phyloP scores from a whole-genome alignment of 148 eudicot species.

The Chenopodium quinoa region DNA sequence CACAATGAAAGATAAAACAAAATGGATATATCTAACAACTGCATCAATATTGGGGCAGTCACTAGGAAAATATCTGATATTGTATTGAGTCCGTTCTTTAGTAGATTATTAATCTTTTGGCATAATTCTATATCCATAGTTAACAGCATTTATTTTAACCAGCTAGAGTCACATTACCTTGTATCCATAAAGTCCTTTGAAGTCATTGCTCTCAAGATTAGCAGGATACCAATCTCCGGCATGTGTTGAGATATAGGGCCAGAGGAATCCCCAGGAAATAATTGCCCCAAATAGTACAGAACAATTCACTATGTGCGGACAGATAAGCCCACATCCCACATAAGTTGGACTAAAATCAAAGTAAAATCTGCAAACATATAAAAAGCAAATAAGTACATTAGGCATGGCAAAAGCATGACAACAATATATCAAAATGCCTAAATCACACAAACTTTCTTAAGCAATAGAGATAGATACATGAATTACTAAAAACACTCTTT shows the following conservation, averaged over 20 bases:
- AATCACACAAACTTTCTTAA: background rate
- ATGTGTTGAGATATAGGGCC: slow-evolving; percentile 81
- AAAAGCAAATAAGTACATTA: background rate
- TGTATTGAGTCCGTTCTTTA: background rate
- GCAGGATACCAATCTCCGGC: slow-evolving; percentile 98
- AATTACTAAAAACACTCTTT: background rate
- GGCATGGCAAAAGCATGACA: slow-evolving; percentile 2
- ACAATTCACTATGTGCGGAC: slow-evolving; percentile 95
- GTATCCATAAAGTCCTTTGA: slow-evolving; percentile 84
- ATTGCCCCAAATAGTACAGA: slow-evolving; percentile 91
- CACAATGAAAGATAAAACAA: background rate
- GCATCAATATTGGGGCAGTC: background rate
- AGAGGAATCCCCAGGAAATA: slow-evolving; percentile 92
- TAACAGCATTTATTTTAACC: background rate
- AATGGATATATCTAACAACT: background rate
- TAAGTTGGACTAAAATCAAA: slow-evolving; percentile 97
- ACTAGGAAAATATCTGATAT: background rate
- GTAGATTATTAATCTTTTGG: background rate
- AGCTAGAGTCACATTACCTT: slow-evolving; percentile 42
- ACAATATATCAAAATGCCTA: background rate
- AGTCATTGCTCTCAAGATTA: slow-evolving; percentile 63
- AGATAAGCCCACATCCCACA: slow-evolving; percentile 97
- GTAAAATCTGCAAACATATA: slow-evolving; percentile 63
- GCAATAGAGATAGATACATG: background rate
- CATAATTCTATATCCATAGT: background rate